A percentile compares a stretch with the other conserved stretches of the same genome.
phyloP scores from a whole-genome alignment of 495 filamentous ascomycete genomes.

The Penicillium argentinense region DNA sequence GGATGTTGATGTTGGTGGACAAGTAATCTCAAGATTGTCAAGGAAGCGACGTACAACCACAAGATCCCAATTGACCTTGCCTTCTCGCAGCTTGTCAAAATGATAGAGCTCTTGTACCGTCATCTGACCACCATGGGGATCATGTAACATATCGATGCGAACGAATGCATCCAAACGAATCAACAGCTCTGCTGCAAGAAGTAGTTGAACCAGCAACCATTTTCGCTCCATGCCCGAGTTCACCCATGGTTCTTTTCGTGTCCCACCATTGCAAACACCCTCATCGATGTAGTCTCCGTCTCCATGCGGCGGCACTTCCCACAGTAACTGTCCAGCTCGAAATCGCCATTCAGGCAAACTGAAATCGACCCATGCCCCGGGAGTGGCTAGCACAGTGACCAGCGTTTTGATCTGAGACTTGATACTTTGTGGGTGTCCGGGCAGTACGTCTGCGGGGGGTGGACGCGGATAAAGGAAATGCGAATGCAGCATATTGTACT shows the following conservation, averaged over 20 bases:
- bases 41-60: slow-evolving; percentile 73
- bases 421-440: slow-evolving; percentile 37
- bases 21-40: slow-evolving; percentile 61
- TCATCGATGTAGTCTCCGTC: slow-evolving; percentile 52
- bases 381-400: slow-evolving; percentile 42
- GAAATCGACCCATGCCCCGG: slow-evolving; percentile 72
- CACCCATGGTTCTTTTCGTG: slow-evolving; percentile 33
- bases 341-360: slow-evolving; percentile 78
- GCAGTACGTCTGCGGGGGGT: slow-evolving; percentile 17
- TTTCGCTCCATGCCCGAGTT: slow-evolving; percentile 58
- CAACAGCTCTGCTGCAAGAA: slow-evolving; percentile 74
- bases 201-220: slow-evolving; percentile 77
- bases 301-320: slow-evolving; percentile 55
- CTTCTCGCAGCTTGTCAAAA: slow-evolving; percentile 63
- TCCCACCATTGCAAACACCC: slow-evolving; percentile 33
- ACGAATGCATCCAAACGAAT: slow-evolving; percentile 72
- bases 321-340: slow-evolving; percentile 76
- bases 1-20: slow-evolving; percentile 16
- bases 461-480: slow-evolving; percentile 43
- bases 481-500: slow-evolving; percentile 46
- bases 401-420: slow-evolving; percentile 54
- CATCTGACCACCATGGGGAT: slow-evolving; percentile 44
- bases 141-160: slow-evolving; percentile 49
- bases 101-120: slow-evolving; percentile 58
- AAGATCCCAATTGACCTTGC: slow-evolving; percentile 78